Conservation (phyloP, 306 rosid species). For the Begonia loranthoides region DNA sequence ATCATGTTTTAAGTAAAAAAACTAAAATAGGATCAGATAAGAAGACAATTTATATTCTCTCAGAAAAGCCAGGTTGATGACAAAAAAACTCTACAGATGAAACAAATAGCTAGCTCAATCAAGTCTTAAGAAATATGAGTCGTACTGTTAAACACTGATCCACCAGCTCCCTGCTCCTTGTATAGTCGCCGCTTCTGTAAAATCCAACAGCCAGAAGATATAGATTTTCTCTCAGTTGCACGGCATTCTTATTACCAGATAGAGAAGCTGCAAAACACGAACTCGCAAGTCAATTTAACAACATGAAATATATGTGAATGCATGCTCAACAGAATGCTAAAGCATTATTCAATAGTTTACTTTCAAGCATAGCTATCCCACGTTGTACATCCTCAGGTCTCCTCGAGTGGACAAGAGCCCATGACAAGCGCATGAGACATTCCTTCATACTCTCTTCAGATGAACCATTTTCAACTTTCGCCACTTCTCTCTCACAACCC, state of each 20-base stretch:
- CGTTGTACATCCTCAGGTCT: conserved; percentile 69
- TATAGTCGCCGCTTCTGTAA: conserved; percentile 54
- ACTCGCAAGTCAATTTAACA: background rate
- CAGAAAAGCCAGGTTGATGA: background rate
- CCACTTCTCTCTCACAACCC: conserved; percentile 86
- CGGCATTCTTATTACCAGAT: conserved; percentile 26
- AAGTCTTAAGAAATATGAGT: conserved; percentile 2
- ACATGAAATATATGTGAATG: background rate
- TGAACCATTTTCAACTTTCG: conserved; percentile 46
- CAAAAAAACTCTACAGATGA: background rate
- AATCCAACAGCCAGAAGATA: conserved; percentile 89
- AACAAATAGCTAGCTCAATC: conserved; percentile 1
- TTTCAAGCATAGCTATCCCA: conserved; percentile 95
- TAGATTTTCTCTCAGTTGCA: conserved; percentile 57
- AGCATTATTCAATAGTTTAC: conserved; percentile 14
- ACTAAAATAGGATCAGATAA: background rate
- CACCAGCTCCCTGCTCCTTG: conserved; percentile 57
- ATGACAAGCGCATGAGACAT: conserved; percentile 63
- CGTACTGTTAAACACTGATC: conserved; percentile 59
- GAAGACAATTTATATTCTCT: background rate
- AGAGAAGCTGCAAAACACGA: conserved; percentile 43
- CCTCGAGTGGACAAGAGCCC: conserved; percentile 94
- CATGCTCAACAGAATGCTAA: background rate
- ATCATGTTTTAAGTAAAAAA: too few species aligned
- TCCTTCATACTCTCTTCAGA: conserved; percentile 45